Percentiles rank a stretch among this genome's conserved stretches.
Evolutionary conservation across 2,329 filamentous ascomycete species (phyloP).

Genomic region (Colletotrichum nymphaeae): DNA sequence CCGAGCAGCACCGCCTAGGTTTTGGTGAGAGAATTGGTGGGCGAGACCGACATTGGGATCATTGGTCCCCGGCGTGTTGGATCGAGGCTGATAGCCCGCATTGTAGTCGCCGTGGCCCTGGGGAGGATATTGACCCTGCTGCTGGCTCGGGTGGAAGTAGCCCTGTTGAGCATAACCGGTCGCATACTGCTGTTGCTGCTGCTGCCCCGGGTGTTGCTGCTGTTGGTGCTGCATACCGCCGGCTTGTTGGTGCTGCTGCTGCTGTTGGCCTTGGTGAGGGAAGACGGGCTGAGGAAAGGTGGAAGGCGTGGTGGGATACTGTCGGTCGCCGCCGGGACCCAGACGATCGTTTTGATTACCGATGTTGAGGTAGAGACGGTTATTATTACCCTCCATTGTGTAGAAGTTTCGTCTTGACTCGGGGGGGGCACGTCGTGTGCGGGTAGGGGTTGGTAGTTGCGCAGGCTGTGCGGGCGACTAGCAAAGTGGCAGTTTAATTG

Average conservation of each 20-base stretch:
- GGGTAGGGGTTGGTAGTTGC: conserved; percentile 5
- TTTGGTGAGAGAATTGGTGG: conserved; percentile 97
- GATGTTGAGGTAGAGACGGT: conserved; percentile 75
- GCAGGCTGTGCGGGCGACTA: conserved; percentile 24
- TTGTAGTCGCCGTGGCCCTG: conserved; percentile 57
- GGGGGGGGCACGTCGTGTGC: conserved; percentile 19
- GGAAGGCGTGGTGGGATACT: conserved; percentile 90
- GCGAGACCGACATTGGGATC: conserved; percentile 92
- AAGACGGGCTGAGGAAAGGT: conserved; percentile 94
- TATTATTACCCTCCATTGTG: conserved; percentile 67
- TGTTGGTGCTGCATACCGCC: conserved; percentile 42
- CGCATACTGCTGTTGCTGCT: conserved; percentile 57
- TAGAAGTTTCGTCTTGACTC: conserved; percentile 39
- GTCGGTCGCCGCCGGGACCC: conserved; percentile 69
- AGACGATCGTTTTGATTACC: conserved; percentile 74
- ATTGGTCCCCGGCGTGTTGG: conserved; percentile 72
- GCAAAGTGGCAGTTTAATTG: conserved; percentile 30
- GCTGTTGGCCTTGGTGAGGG: conserved; percentile 51
- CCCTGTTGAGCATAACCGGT: conserved; percentile 57
- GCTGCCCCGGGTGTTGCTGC: conserved; percentile 44
- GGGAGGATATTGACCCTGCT: conserved; percentile 57
- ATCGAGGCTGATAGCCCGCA: conserved; percentile 60
- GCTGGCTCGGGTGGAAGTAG: conserved; percentile 74
- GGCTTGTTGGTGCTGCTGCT: conserved; percentile 53
- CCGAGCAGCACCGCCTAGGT: conserved; percentile 80